Percentiles rank a stretch among this genome's conserved stretches.
Conservation (phyloP, 192 early-diverging fungal species). For the Kickxella alabastrina region DNA sequence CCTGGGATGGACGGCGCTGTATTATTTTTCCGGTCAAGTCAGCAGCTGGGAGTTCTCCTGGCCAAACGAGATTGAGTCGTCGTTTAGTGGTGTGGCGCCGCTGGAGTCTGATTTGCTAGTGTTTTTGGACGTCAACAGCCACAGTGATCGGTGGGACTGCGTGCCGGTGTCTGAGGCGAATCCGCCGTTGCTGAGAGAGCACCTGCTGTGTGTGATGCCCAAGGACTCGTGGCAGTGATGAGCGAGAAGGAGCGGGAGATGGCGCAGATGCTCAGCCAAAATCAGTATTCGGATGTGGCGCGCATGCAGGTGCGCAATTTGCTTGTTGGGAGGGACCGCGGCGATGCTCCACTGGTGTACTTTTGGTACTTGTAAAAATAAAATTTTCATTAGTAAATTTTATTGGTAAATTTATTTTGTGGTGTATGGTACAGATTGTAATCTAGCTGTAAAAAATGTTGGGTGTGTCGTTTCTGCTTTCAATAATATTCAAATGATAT, state of each 20-base stretch:
- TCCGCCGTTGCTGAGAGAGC: constrained; percentile 27
- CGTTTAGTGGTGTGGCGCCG: constrained; percentile 9
- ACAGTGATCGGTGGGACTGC: background rate
- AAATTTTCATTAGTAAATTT: no score
- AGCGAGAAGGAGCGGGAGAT: constrained; percentile 1
- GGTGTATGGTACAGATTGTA: no score
- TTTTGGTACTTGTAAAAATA: background rate
- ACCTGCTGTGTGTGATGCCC: constrained; percentile 35
- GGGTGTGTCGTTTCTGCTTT: no score
- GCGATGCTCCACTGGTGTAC: constrained; percentile 4
- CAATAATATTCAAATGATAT: no score
- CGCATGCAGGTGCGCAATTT: constrained; percentile 5
- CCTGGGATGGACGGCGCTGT: constrained; percentile 35
- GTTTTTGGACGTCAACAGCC: background rate
- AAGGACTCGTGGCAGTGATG: constrained; percentile 10
- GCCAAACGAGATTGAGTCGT: constrained; percentile 20
- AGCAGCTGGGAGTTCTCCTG: constrained; percentile 38
- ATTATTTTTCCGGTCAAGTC: constrained; percentile 29
- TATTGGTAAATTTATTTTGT: no score
- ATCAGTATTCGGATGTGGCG: constrained; percentile 5
- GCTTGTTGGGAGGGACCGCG: background rate
- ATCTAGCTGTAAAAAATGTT: no score
- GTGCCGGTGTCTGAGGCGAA: constrained; percentile 1
- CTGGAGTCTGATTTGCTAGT: constrained; percentile 25
- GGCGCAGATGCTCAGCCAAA: constrained; percentile 9